A percentile compares a stretch with the other conserved stretches of the same genome.
These are phyloP conservation scores for Russula dissimulans DNA, from an alignment of 768 basidiomycete species.

Conservation along the genomic window DNA sequence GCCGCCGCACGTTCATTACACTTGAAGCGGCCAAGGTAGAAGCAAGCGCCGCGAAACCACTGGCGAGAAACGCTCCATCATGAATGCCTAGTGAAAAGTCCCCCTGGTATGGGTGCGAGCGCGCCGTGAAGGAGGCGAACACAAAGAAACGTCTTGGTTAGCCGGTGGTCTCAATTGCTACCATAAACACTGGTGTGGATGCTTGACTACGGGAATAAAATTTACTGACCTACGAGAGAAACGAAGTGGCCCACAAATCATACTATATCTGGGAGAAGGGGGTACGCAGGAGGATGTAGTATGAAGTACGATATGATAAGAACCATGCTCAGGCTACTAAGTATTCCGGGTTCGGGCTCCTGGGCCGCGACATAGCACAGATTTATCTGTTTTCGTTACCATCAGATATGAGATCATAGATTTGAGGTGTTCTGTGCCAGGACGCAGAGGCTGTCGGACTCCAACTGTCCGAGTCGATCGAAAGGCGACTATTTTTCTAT, in stretches of 20 bases:
- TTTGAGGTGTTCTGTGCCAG: too few relatives aligned
- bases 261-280: conserved; percentile 40
- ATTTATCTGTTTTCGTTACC: too few relatives aligned
- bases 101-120: conserved; percentile 24
- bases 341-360: too few relatives aligned
- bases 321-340: too few relatives aligned
- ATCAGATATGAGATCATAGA: too few relatives aligned
- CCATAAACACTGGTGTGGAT: background rate
- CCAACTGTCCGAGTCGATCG: too few relatives aligned
- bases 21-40: conserved; percentile 8
- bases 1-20: background rate
- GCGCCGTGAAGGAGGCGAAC: conserved; percentile 31
- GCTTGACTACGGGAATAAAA: background rate
- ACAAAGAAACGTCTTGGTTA: conserved; percentile 44
- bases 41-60: conserved; percentile 20
- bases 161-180: conserved; percentile 42
- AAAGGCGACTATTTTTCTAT: too few relatives aligned
- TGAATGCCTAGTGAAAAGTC: conserved; percentile 22
- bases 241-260: conserved; percentile 51
- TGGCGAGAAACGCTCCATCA: conserved; percentile 23
- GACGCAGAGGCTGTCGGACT: too few relatives aligned
- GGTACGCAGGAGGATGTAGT: too few relatives aligned
- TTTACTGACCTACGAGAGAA: conserved; percentile 41
- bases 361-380: too few relatives aligned
- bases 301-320: too few relatives aligned